Evolutionary conservation across 306 rosid species (phyloP).

Genomic region (Lathyrus sativus): DNA sequence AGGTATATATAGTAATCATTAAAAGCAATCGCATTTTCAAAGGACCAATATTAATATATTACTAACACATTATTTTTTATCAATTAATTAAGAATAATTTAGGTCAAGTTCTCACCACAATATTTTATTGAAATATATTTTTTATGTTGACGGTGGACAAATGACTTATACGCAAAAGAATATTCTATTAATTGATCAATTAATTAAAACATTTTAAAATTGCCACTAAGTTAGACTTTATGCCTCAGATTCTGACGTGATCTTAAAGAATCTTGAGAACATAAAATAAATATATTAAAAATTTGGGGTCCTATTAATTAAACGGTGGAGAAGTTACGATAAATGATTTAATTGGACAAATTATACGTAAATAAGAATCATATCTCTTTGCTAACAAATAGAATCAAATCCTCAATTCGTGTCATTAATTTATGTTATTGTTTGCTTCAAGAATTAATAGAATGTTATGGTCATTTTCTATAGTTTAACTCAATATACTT

Average conservation of each 20-base stretch:
- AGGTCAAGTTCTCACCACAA: constrained; percentile 34
- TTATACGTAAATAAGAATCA: constrained; percentile 34
- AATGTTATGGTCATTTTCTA: not conserved
- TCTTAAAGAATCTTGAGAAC: constrained; percentile 27
- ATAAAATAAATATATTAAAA: constrained; percentile 11
- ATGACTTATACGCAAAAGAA: constrained; percentile 12
- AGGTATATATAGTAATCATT: too few relatives aligned
- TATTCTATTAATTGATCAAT: not conserved
- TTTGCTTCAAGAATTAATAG: not conserved
- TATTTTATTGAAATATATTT: constrained; percentile 8
- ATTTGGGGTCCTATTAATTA: constrained; percentile 21
- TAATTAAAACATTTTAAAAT: constrained; percentile 11
- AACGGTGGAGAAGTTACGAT: constrained; percentile 10
- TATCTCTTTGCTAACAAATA: constrained; percentile 24
- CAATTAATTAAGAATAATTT: constrained; percentile 28
- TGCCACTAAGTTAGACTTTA: constrained; percentile 29
- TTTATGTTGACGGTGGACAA: constrained; percentile 37
- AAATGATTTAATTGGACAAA: constrained; percentile 9
- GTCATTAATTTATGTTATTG: constrained; percentile 34
- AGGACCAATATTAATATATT: not conserved
- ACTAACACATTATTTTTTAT: not conserved
- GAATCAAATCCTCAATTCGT: constrained; percentile 47
- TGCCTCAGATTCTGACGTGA: constrained; percentile 29
- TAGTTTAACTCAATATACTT: not conserved
- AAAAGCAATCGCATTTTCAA: constrained; percentile 37